Evolutionary conservation across 2,329 filamentous ascomycete genomes (phyloP).

Genomic region (Cercospora sp.): DNA sequence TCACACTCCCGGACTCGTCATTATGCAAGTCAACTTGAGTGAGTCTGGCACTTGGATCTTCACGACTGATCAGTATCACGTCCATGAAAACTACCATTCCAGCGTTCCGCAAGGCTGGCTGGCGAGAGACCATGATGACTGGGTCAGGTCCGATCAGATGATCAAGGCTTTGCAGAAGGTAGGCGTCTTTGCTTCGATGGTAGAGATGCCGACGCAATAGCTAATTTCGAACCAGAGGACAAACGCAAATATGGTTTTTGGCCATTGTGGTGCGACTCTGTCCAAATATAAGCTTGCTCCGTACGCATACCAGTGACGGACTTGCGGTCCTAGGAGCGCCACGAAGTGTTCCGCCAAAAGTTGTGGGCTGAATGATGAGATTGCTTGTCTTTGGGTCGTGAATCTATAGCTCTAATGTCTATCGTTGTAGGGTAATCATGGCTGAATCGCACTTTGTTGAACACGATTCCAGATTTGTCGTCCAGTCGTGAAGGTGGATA

Average conservation of each 20-base stretch:
- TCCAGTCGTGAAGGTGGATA: constrained; percentile 63
- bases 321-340: not conserved
- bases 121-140: constrained; percentile 41
- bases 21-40: constrained; percentile 42
- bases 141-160: constrained; percentile 35
- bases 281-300: constrained; percentile 27
- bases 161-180: constrained; percentile 27
- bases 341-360: not conserved
- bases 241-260: constrained; percentile 30
- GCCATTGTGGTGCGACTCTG: constrained; percentile 28
- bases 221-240: constrained; percentile 18
- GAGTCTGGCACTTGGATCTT: constrained; percentile 39
- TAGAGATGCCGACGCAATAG: not conserved
- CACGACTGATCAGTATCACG: constrained; percentile 43
- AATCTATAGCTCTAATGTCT: not conserved
- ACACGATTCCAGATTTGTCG: constrained; percentile 57
- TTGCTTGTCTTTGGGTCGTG: not conserved
- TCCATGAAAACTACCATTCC: constrained; percentile 40
- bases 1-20: constrained; percentile 40
- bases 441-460: constrained; percentile 21
- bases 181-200: not conserved
- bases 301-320: constrained; percentile 20
- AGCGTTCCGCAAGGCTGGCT: constrained; percentile 42
- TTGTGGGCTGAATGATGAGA: not conserved
- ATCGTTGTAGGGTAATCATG: not conserved